phyloP scores from a whole-genome alignment of 2,329 filamentous ascomycete genomes.

The Pseudogymnoascus sp. region DNA sequence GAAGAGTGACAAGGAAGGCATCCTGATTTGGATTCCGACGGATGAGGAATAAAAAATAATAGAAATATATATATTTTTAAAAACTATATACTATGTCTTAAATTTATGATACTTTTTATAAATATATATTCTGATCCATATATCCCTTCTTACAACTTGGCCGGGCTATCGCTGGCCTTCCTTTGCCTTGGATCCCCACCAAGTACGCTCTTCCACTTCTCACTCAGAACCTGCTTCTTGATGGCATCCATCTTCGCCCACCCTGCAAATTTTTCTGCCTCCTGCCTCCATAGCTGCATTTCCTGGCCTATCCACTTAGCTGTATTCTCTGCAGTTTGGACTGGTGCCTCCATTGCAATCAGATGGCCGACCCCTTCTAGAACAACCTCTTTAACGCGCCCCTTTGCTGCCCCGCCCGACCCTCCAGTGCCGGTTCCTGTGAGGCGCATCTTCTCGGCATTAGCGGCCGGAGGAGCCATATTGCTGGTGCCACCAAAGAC shows the following conservation, averaged over 20 bases:
- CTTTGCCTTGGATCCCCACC: constrained; percentile 18
- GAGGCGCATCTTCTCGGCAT: constrained; percentile 51
- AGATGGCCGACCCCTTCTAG: constrained; percentile 66
- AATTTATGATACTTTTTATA: constrained; percentile 11
- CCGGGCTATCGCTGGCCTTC: constrained; percentile 12
- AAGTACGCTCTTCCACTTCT: constrained; percentile 40
- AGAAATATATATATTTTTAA: constrained; percentile 11
- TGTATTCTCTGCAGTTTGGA: constrained; percentile 54
- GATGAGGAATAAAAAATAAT: constrained; percentile 19
- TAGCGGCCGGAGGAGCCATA: constrained; percentile 44
- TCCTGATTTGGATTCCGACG: constrained; percentile 55
- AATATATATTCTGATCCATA: not conserved
- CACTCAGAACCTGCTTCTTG: constrained; percentile 50
- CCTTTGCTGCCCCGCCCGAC: constrained; percentile 55
- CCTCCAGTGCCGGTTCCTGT: constrained; percentile 62
- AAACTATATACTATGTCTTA: not conserved
- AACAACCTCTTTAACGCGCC: constrained; percentile 58
- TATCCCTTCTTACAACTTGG: not conserved
- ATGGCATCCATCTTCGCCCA: constrained; percentile 28
- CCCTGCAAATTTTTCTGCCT: constrained; percentile 48
- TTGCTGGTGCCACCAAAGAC: constrained; percentile 56
- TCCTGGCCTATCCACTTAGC: constrained; percentile 51
- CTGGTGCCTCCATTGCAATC: constrained; percentile 73
- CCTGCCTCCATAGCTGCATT: constrained; percentile 47
- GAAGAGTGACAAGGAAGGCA: constrained; percentile 54